Evolutionary conservation across 768 basidiomycete genomes (phyloP), one percentile per base, ranked within the genome.

Genomic region (Lactarius deliciosus): DNA sequence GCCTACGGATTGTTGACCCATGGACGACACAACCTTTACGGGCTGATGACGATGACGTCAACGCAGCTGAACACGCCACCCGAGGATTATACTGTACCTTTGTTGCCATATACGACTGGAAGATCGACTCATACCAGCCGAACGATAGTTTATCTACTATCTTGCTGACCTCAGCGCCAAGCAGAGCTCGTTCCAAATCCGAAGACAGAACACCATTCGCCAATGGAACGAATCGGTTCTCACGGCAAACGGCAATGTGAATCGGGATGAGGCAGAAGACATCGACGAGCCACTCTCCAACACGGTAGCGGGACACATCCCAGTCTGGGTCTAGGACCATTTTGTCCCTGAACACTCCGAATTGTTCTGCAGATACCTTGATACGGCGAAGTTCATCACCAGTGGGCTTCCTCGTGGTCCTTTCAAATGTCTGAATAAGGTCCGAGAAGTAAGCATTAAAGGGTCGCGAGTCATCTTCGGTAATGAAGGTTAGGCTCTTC

Each of bases 1-100:
- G 0, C 86, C 86, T 0, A 88, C 86, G 0, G 85, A 86, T 70
- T 88, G 86, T 72, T 87, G 86, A 2, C 86, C 86, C 87, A 88
- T 86, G 0, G 87, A 88, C 0, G 86, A 85, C 1, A 88, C 86
- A 3, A 88, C 86, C 69, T 80, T 82, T 18, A 88, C 85, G 2
- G 85, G 86, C 84, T 87, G 61, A 15, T 25, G 22, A 56, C 7
- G 13, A 28, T 50, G 60, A 58, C 56, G 20, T 61, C 40, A 57
- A 43, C 9, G 2, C 25, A 30, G 9, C 2, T 13, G 3, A 7
- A 43, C 59, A 47, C 63, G 60, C 11, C 25, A 28, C 25, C 9
- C 8, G 25, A 8, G 10, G 8, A 34, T 3, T 20, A 5, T 7
- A 25, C 36, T 25, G 57, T 41, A 81, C 85, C 80, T 83, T 87